Percentiles rank a stretch among this genome's conserved stretches.
These are phyloP conservation scores for Saccharomyces hybrid DNA, from an alignment of 1,139 yeast genomes.

Conservation along the genomic window DNA sequence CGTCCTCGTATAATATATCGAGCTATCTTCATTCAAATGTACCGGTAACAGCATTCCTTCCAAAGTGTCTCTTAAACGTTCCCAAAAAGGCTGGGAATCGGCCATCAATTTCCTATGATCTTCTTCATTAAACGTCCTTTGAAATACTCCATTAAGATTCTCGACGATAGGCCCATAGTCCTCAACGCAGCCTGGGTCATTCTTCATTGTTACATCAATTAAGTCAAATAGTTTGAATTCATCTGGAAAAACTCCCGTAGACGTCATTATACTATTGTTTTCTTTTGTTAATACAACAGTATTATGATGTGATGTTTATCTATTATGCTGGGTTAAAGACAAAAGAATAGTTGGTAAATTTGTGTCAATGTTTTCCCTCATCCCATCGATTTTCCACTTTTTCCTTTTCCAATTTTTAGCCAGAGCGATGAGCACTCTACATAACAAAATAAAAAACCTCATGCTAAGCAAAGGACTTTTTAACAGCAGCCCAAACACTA, in stretches of 20 bases:
- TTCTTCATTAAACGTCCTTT: constrained; percentile 21
- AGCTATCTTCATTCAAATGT: neutral
- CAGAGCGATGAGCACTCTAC: neutral
- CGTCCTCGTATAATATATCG: neutral
- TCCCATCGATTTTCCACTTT: neutral
- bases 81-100: constrained; percentile 17
- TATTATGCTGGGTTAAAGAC: too few relatives aligned
- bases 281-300: neutral
- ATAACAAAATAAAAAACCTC: too few relatives aligned
- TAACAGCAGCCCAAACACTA: too few relatives aligned
- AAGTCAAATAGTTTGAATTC: neutral
- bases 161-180: neutral
- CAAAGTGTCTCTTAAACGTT: constrained; percentile 8
- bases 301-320: neutral
- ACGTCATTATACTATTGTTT: neutral
- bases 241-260: constrained; percentile 5
- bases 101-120: constrained; percentile 19
- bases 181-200: neutral
- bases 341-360: neutral
- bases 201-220: neutral
- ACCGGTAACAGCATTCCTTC: neutral
- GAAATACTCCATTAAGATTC: constrained; percentile 20
- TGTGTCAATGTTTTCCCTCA: neutral
- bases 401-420: neutral
- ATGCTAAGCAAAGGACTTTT: too few relatives aligned